Evolutionary conservation across 129 eudicot genomes (phyloP).

Genomic region (Pulicaria dysenterica): DNA sequence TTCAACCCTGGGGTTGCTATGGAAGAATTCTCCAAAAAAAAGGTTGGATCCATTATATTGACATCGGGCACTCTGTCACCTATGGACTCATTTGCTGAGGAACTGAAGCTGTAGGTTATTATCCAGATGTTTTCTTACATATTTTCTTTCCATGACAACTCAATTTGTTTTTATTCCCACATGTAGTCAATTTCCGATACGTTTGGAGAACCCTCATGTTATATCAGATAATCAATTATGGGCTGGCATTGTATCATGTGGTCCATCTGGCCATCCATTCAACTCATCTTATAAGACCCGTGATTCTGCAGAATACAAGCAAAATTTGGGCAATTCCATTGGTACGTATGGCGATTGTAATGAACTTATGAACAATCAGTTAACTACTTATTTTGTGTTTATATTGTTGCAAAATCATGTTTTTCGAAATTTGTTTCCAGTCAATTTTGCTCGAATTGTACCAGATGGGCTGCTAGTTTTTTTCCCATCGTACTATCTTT

Average conservation of each 20-base stretch:
- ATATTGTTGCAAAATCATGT: constrained; percentile 1
- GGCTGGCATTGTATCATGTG: constrained; percentile 88
- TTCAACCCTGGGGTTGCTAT: constrained; percentile 94
- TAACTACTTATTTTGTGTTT: neutral
- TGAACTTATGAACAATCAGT: neutral
- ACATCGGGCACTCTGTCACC: constrained; percentile 98
- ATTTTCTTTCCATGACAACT: constrained; percentile 1
- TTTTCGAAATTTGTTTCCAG: constrained; percentile 44
- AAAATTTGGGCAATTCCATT: constrained; percentile 90
- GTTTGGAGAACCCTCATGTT: constrained; percentile 96
- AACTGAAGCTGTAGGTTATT: constrained; percentile 75
- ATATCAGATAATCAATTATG: constrained; percentile 84
- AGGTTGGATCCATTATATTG: constrained; percentile 89
- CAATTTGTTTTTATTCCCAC: constrained; percentile 7
- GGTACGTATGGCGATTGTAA: constrained; percentile 48
- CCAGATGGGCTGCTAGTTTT: constrained; percentile 95
- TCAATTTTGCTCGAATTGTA: constrained; percentile 96
- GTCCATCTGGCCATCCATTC: constrained; percentile 92
- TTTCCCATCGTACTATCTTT: constrained; percentile 86
- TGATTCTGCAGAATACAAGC: constrained; percentile 84
- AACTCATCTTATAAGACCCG: constrained; percentile 90
- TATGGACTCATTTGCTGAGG: constrained; percentile 97
- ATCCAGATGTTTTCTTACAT: constrained; percentile 21
- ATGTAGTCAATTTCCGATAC: constrained; percentile 77
- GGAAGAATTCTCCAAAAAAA: constrained; percentile 77